Evolutionary conservation across 1,139 yeast species (phyloP), one percentile per base, ranked within the genome.

Genomic region (Blastobotrys petasosporus): DNA sequence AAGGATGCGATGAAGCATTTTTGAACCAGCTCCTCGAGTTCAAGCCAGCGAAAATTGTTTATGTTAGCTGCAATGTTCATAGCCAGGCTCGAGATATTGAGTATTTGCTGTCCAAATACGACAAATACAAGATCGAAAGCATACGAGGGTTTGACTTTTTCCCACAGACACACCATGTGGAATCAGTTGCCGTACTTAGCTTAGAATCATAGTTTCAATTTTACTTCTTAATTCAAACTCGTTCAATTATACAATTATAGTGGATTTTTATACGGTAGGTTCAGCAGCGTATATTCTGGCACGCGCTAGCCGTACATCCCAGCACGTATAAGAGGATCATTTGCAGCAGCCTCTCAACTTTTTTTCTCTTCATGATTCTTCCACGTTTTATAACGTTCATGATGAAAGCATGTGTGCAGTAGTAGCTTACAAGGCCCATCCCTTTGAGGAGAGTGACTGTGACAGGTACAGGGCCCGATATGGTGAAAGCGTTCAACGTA

Each of bases 121-220:
- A 58, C 15, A 51, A 74, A 32, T 92, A 87, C 68, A 69, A 68
- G 50, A 76, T 92, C 43, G 95, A 85, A 56, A 82, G 92, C 54
- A 74, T 92, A 35, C 79, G 90, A 60, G 98, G 98, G 1, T 92
- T 92, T 66, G 98, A 92, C 66, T 90, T 92, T 67, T 92, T 92
- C 73, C 98, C 98, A 2, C 97, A 90, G 65, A 92, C 98, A 0
- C 95, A 92, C 61, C 98, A 92, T 62, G 97, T 92, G 44, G 98
- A 92, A 66, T 81, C 95, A 62, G 94, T 90, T 29, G 95, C 96
- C 8, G 97, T 92, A 4, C 70, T 92, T 54, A 57, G 69, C 23
- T 44, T 53, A 25, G 41, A 43, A 11, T 37, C 40, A 28, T 41
- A 29, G 17, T n/a, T 16, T n/a, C 4, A 37, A 12, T 12, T 5